Conservation (phyloP, 345 rosid genomes). For the Clarkia xantiana region DNA sequence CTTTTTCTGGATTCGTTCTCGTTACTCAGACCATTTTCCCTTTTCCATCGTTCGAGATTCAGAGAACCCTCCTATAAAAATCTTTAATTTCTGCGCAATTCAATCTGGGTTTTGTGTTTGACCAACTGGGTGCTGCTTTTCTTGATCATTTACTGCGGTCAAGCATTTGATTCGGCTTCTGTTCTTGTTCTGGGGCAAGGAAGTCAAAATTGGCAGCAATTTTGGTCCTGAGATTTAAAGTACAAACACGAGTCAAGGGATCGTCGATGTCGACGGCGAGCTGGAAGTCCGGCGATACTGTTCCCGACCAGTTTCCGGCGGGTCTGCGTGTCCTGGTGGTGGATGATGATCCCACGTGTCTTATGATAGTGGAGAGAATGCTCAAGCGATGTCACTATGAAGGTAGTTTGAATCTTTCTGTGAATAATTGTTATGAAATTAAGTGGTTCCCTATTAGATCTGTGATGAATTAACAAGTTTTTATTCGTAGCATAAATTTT, state of each 20-base stretch:
- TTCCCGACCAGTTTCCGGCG: constrained; percentile 62
- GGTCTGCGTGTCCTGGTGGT: constrained; percentile 83
- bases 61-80: background rate
- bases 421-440: too few relatives aligned
- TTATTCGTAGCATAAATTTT: too few relatives aligned
- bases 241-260: constrained; percentile 61
- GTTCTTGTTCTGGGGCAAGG: too few relatives aligned
- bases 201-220: too few relatives aligned
- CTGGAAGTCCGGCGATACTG: constrained; percentile 31
- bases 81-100: background rate
- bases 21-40: background rate
- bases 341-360: constrained; percentile 93
- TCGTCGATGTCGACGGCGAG: constrained; percentile 43
- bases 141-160: constrained; percentile 1
- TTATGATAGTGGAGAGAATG: constrained; percentile 86
- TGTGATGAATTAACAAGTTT: too few relatives aligned
- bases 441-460: too few relatives aligned
- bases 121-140: background rate
- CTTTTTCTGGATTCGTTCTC: background rate
- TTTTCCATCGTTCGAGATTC: background rate
- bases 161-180: constrained; percentile 9
- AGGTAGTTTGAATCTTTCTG: constrained; percentile 26
- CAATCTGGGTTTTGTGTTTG: constrained; percentile 2
- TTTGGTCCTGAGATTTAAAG: constrained; percentile 2
- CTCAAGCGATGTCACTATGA: constrained; percentile 60